Evolutionary conservation across 805 yeast species (phyloP).

Genomic region (Debaryomyces tyrocola): DNA sequence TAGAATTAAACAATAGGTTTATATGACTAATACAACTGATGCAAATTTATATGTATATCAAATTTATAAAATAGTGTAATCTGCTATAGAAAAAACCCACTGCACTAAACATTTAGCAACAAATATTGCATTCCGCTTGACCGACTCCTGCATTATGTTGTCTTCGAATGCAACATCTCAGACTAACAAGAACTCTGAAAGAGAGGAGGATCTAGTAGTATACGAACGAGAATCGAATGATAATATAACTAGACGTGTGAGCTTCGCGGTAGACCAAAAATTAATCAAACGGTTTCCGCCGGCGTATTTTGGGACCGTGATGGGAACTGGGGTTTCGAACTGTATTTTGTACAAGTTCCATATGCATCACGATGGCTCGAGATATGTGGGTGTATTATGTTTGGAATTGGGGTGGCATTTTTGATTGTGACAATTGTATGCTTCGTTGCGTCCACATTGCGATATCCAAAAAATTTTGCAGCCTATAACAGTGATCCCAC

Average conservation of each 20-base stretch:
- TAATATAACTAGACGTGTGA: not conserved
- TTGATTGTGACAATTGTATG: conserved; percentile 44
- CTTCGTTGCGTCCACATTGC: conserved; percentile 39
- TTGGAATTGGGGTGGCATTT: conserved; percentile 54
- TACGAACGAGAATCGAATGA: too few species aligned
- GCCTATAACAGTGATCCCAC: conserved; percentile 33
- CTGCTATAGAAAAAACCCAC: too few species aligned
- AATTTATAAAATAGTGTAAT: too few species aligned
- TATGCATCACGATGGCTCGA: conserved; percentile 60
- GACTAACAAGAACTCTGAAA: too few species aligned
- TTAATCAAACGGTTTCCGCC: conserved; percentile 39
- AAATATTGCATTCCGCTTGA: too few species aligned
- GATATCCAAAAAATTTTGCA: conserved; percentile 23
- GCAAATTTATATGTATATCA: too few species aligned
- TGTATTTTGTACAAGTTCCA: conserved; percentile 62
- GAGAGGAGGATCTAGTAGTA: too few species aligned
- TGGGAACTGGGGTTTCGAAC: conserved; percentile 83
- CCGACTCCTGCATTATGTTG: too few species aligned
- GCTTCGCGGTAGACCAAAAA: conserved; percentile 5
- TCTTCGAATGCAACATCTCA: too few species aligned
- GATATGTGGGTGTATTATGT: conserved; percentile 59
- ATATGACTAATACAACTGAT: too few species aligned
- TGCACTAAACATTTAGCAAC: too few species aligned
- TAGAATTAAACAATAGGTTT: too few species aligned
- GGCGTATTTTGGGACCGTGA: conserved; percentile 67